phyloP scores from a whole-genome alignment of 805 yeast genomes.

The Metschnikowia henanensis region DNA sequence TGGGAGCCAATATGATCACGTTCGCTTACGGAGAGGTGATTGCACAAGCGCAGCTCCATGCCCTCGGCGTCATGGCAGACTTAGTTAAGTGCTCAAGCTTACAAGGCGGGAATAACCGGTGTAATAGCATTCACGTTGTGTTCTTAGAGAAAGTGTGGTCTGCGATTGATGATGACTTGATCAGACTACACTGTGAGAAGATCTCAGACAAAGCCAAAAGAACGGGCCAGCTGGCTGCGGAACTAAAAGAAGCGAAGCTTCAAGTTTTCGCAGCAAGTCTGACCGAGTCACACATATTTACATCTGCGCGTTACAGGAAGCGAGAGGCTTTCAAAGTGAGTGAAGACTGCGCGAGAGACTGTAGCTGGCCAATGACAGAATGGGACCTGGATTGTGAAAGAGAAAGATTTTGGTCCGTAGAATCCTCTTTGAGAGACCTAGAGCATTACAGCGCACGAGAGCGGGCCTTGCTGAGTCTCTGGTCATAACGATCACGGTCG shows the following conservation, averaged over 20 bases:
- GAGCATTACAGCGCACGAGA: constrained; percentile 29
- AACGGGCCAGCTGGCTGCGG: not conserved
- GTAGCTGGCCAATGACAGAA: constrained; percentile 6
- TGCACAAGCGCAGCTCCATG: constrained; percentile 25
- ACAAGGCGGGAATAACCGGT: constrained; percentile 1
- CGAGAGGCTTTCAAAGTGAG: constrained; percentile 7
- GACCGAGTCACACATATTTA: not conserved
- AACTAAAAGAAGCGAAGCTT: not conserved
- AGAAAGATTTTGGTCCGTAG: constrained; percentile 27
- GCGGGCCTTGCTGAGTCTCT: constrained; percentile 20
- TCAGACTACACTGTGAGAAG: constrained; percentile 20
- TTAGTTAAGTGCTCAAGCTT: constrained; percentile 17
- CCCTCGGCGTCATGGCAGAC: constrained; percentile 21
- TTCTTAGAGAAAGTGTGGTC: constrained; percentile 34
- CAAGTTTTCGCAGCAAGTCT: not conserved
- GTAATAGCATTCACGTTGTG: constrained; percentile 3
- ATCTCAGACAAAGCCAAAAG: not conserved
- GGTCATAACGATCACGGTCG: constrained; percentile 17
- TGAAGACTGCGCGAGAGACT: not conserved
- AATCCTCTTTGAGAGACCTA: constrained; percentile 26
- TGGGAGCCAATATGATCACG: constrained; percentile 17
- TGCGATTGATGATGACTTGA: constrained; percentile 26
- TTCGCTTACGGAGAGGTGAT: constrained; percentile 31
- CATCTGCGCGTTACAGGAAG: constrained; percentile 8
- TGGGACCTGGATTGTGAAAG: not conserved